A percentile compares a stretch with the other conserved stretches of the same genome.
Evolutionary conservation across 257 asterid genomes (phyloP).

Genomic region (Scutellaria minor): DNA sequence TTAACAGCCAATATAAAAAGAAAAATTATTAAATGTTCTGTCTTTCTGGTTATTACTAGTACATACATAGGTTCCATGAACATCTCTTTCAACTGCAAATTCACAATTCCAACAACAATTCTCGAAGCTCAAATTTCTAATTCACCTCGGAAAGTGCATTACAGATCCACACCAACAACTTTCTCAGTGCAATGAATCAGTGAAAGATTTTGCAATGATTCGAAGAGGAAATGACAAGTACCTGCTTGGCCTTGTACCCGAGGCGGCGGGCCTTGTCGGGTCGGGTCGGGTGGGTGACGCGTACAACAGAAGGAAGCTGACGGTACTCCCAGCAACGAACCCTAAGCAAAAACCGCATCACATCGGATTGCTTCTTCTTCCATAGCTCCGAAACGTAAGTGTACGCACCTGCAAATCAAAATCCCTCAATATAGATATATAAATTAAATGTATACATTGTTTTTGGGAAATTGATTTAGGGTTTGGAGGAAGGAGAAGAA

Average conservation of each 20-base stretch:
- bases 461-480: background rate
- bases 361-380: conserved; percentile 77
- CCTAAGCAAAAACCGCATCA: conserved; percentile 66
- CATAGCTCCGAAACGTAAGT: conserved; percentile 68
- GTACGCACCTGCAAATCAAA: conserved; percentile 55
- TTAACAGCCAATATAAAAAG: background rate
- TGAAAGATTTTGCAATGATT: background rate
- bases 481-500: background rate
- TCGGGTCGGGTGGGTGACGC: conserved; percentile 66
- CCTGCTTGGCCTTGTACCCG: conserved; percentile 80
- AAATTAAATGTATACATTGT: background rate
- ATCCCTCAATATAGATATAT: background rate
- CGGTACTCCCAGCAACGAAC: conserved; percentile 81
- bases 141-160: background rate
- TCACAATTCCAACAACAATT: background rate
- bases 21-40: background rate
- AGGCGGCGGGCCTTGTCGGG: conserved; percentile 79
- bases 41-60: no score
- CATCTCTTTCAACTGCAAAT: background rate
- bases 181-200: background rate
- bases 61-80: background rate
- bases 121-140: background rate
- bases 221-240: background rate
- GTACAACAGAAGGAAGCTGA: conserved; percentile 70
- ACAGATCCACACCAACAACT: background rate